Evolutionary conservation across 306 rosid species (phyloP), one percentile per base, ranked within the genome.

Genomic region (Boehmeria nivea): DNA sequence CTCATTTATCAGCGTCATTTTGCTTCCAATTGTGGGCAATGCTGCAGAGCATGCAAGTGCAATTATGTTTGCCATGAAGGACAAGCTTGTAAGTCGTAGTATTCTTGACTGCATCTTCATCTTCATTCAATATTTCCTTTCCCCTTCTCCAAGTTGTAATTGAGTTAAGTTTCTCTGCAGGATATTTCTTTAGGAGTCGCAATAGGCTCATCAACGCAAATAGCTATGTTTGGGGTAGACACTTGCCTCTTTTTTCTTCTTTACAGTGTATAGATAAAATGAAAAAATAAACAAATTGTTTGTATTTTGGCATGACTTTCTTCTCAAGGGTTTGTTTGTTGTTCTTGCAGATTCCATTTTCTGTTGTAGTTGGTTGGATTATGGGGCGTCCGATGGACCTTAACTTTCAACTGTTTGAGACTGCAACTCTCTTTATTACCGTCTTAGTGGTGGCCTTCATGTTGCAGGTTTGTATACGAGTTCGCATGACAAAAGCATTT

Each of bases 41-140:
- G 96, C 96, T 45, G 94, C 94, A 9, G 96, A 88, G 72, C 96
- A 88, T 78, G 96, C 94, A 52, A 82, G 90, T 62, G 96, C 94
- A 53, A 37, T 88, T 51, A 78, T 82, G 76, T 88, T 88, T 82
- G 94, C 96, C 66, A 78, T 82, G 86, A 84, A 88, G 80, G 96
- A 84, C 69, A 88, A 84, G 80, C 85, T 88, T 61, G 94, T 88
- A 62, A 77, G 74, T 37, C 1, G 11, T 17, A 46, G 28, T 79
- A 36, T 55, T 73, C 55, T 43, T 28, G 28, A 42, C 55, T 6
- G 36, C 23, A 9, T n/a, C 22, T 62, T 26, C 34, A 18, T 50
- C 39, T n/a, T n/a, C n/a, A n/a, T n/a, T n/a, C n/a, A n/a, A n/a
- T 2, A 16, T 18, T 39, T 13, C 40, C 57, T 28, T 12, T 31